Evolutionary conservation across 1,139 yeast genomes (phyloP).

Genomic region (Eremothecium gossypii): DNA sequence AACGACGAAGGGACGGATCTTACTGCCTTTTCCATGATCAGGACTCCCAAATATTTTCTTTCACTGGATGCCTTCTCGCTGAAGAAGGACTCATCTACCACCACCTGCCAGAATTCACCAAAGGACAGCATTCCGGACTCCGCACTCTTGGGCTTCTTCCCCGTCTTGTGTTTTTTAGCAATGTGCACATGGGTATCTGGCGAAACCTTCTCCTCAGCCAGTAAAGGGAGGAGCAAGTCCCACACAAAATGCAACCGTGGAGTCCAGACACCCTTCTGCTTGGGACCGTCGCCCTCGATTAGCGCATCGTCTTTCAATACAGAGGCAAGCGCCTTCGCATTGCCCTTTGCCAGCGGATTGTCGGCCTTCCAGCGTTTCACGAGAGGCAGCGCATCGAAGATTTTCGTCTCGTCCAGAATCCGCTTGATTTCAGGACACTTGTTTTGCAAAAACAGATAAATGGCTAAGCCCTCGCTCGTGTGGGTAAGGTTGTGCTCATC

Average conservation of each 20-base stretch:
- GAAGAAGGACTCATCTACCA: constrained; percentile 74
- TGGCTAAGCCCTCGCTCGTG: constrained; percentile 74
- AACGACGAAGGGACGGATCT: constrained; percentile 29
- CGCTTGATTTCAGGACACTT: constrained; percentile 4
- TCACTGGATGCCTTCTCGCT: constrained; percentile 72
- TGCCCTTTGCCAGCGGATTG: constrained; percentile 66
- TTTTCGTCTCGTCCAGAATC: constrained; percentile 22
- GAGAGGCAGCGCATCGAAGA: constrained; percentile 12
- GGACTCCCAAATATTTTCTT: constrained; percentile 81
- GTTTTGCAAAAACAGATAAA: constrained; percentile 45
- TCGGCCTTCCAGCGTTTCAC: constrained; percentile 54
- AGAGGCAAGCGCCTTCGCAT: constrained; percentile 49
- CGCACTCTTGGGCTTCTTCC: constrained; percentile 17
- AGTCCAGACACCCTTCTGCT: constrained; percentile 62
- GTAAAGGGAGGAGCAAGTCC: constrained; percentile 48
- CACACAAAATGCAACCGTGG: constrained; percentile 80
- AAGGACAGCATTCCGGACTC: constrained; percentile 34
- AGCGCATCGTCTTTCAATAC: constrained; percentile 50
- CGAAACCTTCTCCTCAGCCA: constrained; percentile 17
- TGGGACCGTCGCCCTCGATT: constrained; percentile 35
- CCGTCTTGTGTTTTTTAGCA: constrained; percentile 32
- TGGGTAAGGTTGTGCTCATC: constrained; percentile 49
- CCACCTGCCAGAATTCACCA: constrained; percentile 70
- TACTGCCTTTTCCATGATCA: constrained; percentile 50
- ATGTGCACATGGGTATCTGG: constrained; percentile 16